Conservation (phyloP, 1,284 basidiomycete species). For the Ustilago sp. region DNA sequence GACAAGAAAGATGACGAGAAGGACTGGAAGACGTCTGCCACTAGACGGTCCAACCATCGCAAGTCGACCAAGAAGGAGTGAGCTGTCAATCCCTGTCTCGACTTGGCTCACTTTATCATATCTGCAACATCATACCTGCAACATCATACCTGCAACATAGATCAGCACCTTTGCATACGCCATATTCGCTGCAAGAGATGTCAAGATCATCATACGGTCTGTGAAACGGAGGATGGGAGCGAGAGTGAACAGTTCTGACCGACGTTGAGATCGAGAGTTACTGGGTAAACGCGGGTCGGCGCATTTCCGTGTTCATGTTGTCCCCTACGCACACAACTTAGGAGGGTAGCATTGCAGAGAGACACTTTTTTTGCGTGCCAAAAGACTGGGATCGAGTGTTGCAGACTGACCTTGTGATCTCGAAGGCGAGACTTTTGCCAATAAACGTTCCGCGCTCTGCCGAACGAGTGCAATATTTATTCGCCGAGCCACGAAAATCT, state of each 20-base stretch:
- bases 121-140: background rate
- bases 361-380: background rate
- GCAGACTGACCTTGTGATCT: conserved; percentile 4
- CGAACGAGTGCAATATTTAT: background rate
- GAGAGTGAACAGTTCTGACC: background rate
- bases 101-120: background rate
- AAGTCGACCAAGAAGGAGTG: conserved; percentile 24
- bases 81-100: background rate
- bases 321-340: background rate
- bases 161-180: background rate
- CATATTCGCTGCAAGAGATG: background rate
- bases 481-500: background rate
- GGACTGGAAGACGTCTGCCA: conserved; percentile 24
- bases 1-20: conserved; percentile 18
- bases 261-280: background rate
- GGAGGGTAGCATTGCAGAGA: background rate
- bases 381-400: background rate
- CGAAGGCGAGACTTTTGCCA: background rate
- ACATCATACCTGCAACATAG: conserved; percentile 2
- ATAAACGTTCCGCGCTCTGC: background rate
- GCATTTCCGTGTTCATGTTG: conserved; percentile 5
- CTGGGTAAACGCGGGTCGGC: background rate
- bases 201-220: background rate
- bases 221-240: background rate
- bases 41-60: conserved; percentile 33